Percentiles rank a stretch among this genome's conserved stretches.
These are phyloP conservation scores for Suillus paluster DNA, from an alignment of 768 basidiomycete genomes.

Conservation along the genomic window DNA sequence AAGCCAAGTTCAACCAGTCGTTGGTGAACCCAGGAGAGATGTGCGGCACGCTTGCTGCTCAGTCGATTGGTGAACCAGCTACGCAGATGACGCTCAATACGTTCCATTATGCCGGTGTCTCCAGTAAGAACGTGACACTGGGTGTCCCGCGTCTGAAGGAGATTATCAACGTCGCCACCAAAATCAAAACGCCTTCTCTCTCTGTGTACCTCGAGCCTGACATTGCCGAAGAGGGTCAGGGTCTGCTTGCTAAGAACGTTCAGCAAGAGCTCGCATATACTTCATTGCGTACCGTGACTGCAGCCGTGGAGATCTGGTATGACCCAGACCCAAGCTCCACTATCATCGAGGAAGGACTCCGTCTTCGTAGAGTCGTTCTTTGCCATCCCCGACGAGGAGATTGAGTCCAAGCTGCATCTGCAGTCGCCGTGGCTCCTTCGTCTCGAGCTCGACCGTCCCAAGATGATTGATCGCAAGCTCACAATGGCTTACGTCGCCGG, in stretches of 20 bases:
- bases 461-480: conserved; percentile 97
- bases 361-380: conserved; percentile 99
- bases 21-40: conserved; percentile 95
- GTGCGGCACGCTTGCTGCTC: conserved; percentile 97
- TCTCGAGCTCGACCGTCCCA: conserved; percentile 93
- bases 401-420: conserved; percentile 86
- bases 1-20: conserved; percentile 94
- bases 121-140: conserved; percentile 99
- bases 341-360: conserved; percentile 93
- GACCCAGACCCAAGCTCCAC: conserved; percentile 92
- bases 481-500: conserved; percentile 95
- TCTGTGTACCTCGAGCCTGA: conserved; percentile 85
- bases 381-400: conserved; percentile 97
- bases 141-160: conserved; percentile 99
- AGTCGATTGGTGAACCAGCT: conserved; percentile 99
- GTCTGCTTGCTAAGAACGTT: conserved; percentile 77
- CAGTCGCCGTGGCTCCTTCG: conserved; percentile 98
- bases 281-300: conserved; percentile 90
- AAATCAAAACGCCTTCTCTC: conserved; percentile 98
- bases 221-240: conserved; percentile 57
- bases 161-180: conserved; percentile 98
- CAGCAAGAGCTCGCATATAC: conserved; percentile 95
- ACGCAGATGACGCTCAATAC: conserved; percentile 99
- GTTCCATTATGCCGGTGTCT: conserved; percentile 99
- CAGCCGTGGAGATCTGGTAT: conserved; percentile 97